These are phyloP conservation scores for Ophioceras dolichostomum DNA, from an alignment of 2,329 filamentous ascomycete genomes.

Conservation along the genomic window DNA sequence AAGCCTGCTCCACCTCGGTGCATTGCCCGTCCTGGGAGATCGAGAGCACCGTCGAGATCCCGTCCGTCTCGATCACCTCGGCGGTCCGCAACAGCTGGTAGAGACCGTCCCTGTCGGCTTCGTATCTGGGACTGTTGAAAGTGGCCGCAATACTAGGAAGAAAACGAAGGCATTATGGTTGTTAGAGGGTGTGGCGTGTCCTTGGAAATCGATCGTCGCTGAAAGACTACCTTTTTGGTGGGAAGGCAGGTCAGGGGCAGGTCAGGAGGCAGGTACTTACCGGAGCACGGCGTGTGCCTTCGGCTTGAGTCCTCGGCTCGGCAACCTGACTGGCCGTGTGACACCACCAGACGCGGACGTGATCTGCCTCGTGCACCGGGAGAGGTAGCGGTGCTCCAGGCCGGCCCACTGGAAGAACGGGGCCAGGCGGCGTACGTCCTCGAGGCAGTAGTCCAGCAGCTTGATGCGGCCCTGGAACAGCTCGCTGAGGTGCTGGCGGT, in stretches of 20 bases:
- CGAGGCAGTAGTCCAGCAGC: constrained; percentile 20
- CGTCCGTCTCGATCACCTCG: constrained; percentile 16
- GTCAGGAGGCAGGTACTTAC: constrained; percentile 10
- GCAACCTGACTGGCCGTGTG: constrained; percentile 9
- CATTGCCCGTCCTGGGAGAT: constrained; percentile 14
- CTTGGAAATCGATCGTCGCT: neutral
- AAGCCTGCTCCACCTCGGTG: constrained; percentile 8
- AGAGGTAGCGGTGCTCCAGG: constrained; percentile 19
- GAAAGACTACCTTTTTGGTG: no score
- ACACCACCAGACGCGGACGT: constrained; percentile 12
- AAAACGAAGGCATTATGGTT: neutral
- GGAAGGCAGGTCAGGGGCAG: neutral
- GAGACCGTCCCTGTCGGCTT: constrained; percentile 5
- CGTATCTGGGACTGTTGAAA: constrained; percentile 13
- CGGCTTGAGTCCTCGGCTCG: constrained; percentile 13
- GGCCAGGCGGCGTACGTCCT: constrained; percentile 16
- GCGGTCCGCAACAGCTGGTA: constrained; percentile 12
- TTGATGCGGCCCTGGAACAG: constrained; percentile 16
- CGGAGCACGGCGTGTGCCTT: constrained; percentile 19
- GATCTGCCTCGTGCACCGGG: constrained; percentile 18
- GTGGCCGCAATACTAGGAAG: constrained; percentile 14
- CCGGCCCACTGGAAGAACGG: constrained; percentile 21
- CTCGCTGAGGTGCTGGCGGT: constrained; percentile 15
- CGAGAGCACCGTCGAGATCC: constrained; percentile 15
- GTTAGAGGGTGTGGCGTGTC: neutral